A percentile compares a stretch with the other conserved stretches of the same genome.
These are phyloP conservation scores for Lactifluus pinguis DNA, from an alignment of 768 basidiomycete genomes.

Conservation along the genomic window DNA sequence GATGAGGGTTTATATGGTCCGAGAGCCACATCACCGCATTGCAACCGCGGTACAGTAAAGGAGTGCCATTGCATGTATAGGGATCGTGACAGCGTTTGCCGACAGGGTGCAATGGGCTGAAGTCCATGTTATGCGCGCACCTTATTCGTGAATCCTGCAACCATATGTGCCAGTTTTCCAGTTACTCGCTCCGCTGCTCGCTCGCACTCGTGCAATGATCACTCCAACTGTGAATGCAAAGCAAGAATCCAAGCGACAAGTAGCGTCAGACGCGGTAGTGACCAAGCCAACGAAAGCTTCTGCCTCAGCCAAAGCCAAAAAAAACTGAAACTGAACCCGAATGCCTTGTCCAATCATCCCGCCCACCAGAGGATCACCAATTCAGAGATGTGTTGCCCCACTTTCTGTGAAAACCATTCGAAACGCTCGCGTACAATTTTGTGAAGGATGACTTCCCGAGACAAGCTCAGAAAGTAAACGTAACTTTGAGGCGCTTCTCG, in stretches of 20 bases:
- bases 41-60: not conserved
- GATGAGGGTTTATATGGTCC: not conserved
- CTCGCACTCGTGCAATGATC: slow-evolving; percentile 3
- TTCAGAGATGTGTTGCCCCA: slow-evolving; percentile 61
- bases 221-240: not conserved
- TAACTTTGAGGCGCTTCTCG: no score
- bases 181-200: slow-evolving; percentile 23
- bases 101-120: not conserved
- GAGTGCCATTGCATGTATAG: no score
- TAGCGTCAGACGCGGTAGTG: not conserved
- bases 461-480: no score
- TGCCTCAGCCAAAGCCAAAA: not conserved
- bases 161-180: not conserved
- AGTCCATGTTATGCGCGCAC: no score
- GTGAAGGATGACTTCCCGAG: no score
- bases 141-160: not conserved
- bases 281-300: slow-evolving; percentile 8
- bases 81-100: not conserved
- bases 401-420: slow-evolving; percentile 68
- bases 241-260: slow-evolving; percentile 1
- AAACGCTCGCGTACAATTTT: no score
- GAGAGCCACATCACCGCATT: not conserved
- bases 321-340: not conserved
- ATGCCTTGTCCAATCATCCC: slow-evolving; percentile 38
- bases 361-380: slow-evolving; percentile 49